Evolutionary conservation across 768 basidiomycete genomes (phyloP), one percentile per base, ranked within the genome.

Genomic region (Tricholomella constricta): DNA sequence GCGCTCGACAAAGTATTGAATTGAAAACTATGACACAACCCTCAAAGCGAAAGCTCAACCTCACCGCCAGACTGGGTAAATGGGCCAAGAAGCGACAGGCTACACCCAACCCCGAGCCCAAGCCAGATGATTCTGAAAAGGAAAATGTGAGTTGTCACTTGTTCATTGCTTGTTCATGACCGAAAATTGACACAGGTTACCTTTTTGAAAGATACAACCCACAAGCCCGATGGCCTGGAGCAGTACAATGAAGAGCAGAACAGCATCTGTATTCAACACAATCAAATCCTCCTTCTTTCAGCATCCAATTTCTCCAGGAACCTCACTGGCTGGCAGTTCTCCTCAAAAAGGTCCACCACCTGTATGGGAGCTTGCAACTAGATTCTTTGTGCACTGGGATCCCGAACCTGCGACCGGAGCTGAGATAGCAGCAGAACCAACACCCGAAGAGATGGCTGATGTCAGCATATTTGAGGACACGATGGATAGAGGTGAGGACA

Each of bases 141-240:
- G 44, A 45, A 25, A 45, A 45, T 45, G 44, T 45, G 26, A 45
- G 44, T 25, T n/a, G 20, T 45, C 23, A 5, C 2, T 45, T 45
- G 20, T n/a, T n/a, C n/a, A n/a, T n/a, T n/a, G n/a, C n/a, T n/a
- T n/a, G n/a, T n/a, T 25, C 23, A 45, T 5, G 20, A 20, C 6
- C n/a, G 44, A 45, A 19, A n/a, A 45, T n/a, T 26, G 12, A 17
- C 20, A 15, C 44, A 25, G 23, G 5, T 29, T 17, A 45, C 10
- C 44, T 11, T 31, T 11, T 11, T 6, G 6, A 31, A 31, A 31
- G 6, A n/a, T 31, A 31, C 29, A 31, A 11, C 29, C 29, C 29
- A 31, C 29, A 31, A 31, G 29, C 29, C 29, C 29, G 29, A 45
- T n/a, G n/a, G n/a, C n/a, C n/a, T n/a, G 6, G 7, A 5, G 14